Evolutionary conservation across 2,329 filamentous ascomycete species (phyloP).

Genomic region (Coniochaeta hoffmannii): DNA sequence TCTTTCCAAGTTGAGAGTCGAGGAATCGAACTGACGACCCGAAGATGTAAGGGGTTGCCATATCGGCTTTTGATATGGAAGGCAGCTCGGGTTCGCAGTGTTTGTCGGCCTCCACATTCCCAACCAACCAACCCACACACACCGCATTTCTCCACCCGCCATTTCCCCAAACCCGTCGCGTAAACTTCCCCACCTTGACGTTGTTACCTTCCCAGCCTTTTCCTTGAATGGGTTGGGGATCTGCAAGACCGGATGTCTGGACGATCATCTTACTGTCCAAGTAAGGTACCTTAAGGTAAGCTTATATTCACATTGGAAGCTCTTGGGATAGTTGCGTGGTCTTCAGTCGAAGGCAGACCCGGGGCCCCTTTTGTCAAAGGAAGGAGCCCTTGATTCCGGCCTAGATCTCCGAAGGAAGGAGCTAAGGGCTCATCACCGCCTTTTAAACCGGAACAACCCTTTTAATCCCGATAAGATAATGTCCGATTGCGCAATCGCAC

Average conservation of each 20-base stretch:
- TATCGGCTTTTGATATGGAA: neutral
- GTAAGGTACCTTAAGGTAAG: no score
- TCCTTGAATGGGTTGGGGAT: neutral
- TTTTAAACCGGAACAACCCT: neutral
- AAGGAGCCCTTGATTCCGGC: neutral
- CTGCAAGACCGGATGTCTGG: neutral
- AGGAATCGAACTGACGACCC: no score
- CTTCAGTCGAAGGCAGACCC: no score
- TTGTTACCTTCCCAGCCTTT: no score
- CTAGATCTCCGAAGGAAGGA: neutral
- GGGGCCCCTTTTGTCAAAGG: no score
- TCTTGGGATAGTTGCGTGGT: no score
- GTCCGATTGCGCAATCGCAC: slow-evolving; percentile 1
- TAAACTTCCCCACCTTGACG: neutral
- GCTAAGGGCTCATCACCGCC: neutral
- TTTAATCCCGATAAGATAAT: neutral
- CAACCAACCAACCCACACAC: neutral
- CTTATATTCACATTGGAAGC: no score
- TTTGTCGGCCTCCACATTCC: neutral
- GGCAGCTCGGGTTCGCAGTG: neutral
- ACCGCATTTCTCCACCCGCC: no score
- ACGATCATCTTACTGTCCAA: no score
- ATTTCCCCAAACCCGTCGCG: neutral
- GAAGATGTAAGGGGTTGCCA: neutral
- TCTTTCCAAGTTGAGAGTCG: no score